Evolutionary conservation across 78 protist species (phyloP).

Genomic region (Neovahlkampfia damariscottae): DNA sequence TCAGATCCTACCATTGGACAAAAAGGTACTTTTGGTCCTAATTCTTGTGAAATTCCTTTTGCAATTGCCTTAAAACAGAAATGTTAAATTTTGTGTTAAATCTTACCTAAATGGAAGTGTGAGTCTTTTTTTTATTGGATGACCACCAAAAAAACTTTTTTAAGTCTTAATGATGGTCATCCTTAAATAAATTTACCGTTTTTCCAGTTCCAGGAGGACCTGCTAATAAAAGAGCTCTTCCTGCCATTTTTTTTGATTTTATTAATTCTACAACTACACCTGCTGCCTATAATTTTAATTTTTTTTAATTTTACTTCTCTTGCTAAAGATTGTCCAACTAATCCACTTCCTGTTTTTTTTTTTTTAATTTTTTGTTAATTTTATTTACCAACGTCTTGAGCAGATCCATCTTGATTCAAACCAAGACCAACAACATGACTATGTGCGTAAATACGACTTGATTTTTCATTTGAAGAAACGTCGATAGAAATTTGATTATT

Average conservation of each 20-base stretch:
- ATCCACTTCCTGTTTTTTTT: no score
- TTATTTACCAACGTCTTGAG: neutral
- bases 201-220: slow-evolving; percentile 97
- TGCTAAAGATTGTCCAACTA: slow-evolving; percentile 96
- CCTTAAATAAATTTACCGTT: neutral
- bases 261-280: slow-evolving; percentile 96
- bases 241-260: slow-evolving; percentile 96
- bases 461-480: slow-evolving; percentile 66
- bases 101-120: neutral
- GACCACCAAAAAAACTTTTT: neutral
- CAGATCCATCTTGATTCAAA: slow-evolving; percentile 46
- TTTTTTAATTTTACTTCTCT: no score
- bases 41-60: slow-evolving; percentile 89
- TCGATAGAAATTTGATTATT: no score
- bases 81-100: slow-evolving; percentile 20
- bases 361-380: no score
- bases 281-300: no score
- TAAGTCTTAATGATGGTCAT: neutral
- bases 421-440: slow-evolving; percentile 97
- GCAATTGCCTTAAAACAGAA: slow-evolving; percentile 99
- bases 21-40: slow-evolving; percentile 98
- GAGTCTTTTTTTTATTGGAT: neutral
- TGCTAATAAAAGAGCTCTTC: slow-evolving; percentile 94
- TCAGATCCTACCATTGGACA: slow-evolving; percentile 98
- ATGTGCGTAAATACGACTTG: slow-evolving; percentile 89